These are phyloP conservation scores for Sphagnurus paluster DNA, from an alignment of 1,284 basidiomycete species.

Conservation along the genomic window DNA sequence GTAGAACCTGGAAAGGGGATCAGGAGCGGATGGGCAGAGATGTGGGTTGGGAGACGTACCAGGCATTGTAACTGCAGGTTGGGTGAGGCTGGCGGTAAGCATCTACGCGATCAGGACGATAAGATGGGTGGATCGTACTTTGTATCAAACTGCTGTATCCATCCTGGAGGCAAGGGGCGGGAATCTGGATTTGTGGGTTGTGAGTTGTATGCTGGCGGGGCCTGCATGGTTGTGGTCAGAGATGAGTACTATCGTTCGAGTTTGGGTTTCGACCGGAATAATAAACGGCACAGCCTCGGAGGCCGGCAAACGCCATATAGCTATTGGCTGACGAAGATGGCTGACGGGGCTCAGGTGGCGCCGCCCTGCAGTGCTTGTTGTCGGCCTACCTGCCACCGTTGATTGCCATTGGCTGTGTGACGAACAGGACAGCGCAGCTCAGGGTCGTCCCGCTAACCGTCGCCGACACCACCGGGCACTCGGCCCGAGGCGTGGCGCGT, in stretches of 20 bases:
- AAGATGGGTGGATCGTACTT: slow-evolving; percentile 42
- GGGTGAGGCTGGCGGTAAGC: slow-evolving; percentile 19
- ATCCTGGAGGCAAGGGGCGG: slow-evolving; percentile 66
- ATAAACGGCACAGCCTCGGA: neutral
- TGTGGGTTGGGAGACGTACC: slow-evolving; percentile 39
- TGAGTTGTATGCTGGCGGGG: slow-evolving; percentile 37
- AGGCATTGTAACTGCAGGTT: slow-evolving; percentile 59
- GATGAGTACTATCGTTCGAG: neutral
- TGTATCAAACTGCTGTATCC: slow-evolving; percentile 66
- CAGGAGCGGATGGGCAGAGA: slow-evolving; percentile 57
- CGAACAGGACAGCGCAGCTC: no score
- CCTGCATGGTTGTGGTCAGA: slow-evolving; percentile 38
- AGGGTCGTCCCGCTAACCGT: no score
- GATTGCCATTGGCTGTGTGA: no score
- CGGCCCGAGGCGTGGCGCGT: no score
- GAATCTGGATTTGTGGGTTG: slow-evolving; percentile 55
- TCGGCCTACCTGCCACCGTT: no score
- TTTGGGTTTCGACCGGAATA: neutral
- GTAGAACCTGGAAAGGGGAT: slow-evolving; percentile 26
- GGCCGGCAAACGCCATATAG: neutral
- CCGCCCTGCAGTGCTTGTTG: no score
- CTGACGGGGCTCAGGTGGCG: no score
- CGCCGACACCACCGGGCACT: no score
- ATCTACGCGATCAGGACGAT: slow-evolving; percentile 20
- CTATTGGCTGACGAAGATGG: no score